Evolutionary conservation across 768 basidiomycete species (phyloP).

Genomic region (Tulasnella sp.): DNA sequence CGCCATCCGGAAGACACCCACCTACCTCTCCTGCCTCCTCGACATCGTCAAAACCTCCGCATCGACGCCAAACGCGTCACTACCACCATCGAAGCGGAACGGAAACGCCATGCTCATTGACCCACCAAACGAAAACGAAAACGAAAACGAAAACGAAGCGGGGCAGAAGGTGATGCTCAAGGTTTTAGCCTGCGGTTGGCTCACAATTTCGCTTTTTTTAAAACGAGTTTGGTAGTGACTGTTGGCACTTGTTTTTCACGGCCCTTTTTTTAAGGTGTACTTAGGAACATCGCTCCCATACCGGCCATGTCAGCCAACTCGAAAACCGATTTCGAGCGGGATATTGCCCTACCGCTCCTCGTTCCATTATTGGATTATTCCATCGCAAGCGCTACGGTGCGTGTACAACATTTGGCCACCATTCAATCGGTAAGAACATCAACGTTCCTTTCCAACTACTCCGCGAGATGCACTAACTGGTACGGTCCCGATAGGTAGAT

Average conservation of each 20-base stretch:
- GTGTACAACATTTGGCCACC: constrained; percentile 32
- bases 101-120: neutral
- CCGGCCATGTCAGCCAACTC: constrained; percentile 56
- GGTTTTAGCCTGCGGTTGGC: constrained; percentile 59
- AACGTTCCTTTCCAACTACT: neutral
- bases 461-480: no score
- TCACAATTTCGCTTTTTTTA: no score
- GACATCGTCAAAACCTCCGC: constrained; percentile 50
- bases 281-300: constrained; percentile 67
- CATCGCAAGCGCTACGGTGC: constrained; percentile 32
- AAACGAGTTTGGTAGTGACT: no score
- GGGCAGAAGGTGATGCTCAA: constrained; percentile 44
- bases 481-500: constrained; percentile 31
- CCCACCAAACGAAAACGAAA: constrained; percentile 6
- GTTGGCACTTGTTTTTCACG: neutral
- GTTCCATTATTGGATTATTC: constrained; percentile 54
- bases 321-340: constrained; percentile 57
- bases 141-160: constrained; percentile 39
- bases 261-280: constrained; percentile 40
- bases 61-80: constrained; percentile 17
- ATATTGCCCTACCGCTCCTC: constrained; percentile 60
- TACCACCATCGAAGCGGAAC: constrained; percentile 21
- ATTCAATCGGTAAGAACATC: constrained; percentile 38
- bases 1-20: constrained; percentile 50
- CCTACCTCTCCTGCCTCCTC: constrained; percentile 55